Evolutionary conservation across 352 stramenopile species (phyloP), one percentile per base, ranked within the genome.

Genomic region (Blastocystis sp.): DNA sequence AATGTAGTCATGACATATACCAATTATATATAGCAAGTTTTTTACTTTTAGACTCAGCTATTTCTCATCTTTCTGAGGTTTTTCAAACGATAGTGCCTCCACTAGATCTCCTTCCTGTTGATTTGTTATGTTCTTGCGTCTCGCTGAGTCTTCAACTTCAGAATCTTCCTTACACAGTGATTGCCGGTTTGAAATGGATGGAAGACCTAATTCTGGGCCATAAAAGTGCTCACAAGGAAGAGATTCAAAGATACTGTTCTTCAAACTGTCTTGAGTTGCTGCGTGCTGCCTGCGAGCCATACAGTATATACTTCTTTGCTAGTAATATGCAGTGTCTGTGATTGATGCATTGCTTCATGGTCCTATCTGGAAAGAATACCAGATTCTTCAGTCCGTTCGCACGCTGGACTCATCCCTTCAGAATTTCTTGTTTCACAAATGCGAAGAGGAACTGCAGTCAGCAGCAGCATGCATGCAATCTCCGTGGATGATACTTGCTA

Each of bases 51-150:
- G 50, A 84, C 53, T 84, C 73, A 7, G 54, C 34, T 43, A 6
- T 84, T 13, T 11, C 37, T 23, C 47, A 68, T 7, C 11, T 64
- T 34, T 26, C 54, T 3, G 3, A n/a, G 13, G 34, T 84, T 4
- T 23, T 84, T 45, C 15, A 29, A 13, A 34, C 59, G 11, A 26
- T 23, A 29, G 15, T 45, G 8, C 9, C 37, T 47, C 47, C 34
- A 13, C 4, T 84, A 15, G 7, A 50, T 29, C 20, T 84, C 7
- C 23, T 69, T 6, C 73, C 73, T 4, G 73, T 68, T 2, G 15
- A 84, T 45, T n/a, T 84, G 13, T 37, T 84, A 29, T 84, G 73
- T 64, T n/a, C n/a, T 20, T 63, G 47, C 8, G n/a, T 84, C 5
- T 41, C 45, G 11, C 29, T 84, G 29, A 26, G 43, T 9, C 26